Evolutionary conservation across 2,329 filamentous ascomycete species (phyloP), one percentile per base, ranked within the genome.

Genomic region (Fusarium sp.): DNA sequence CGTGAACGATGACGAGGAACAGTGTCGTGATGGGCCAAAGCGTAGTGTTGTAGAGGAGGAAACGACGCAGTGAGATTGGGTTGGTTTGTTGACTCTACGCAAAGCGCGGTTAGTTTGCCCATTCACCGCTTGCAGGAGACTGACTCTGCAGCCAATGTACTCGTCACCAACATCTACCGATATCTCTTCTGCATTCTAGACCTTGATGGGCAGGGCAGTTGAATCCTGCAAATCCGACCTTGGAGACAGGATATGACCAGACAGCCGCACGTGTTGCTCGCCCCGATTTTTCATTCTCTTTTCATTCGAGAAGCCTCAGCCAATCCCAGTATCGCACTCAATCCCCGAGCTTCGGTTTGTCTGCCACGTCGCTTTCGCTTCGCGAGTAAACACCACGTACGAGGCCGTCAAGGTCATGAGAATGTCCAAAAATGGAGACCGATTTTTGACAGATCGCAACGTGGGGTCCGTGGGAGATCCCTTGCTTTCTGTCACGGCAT

Each of bases 391-490:
- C 49, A 46, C 46, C 50, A 64, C 58, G 53, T 60, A 69, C 35
- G 33, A 55, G 44, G 46, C 23, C 30, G 38, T 20, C 27, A 37
- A 37, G n/a, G 56, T 66, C 68, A 63, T 37, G 50, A 42, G 49
- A 61, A 65, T 63, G 42, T 20, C 44, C 52, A 62, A 32, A 64
- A 52, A 63, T 54, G 56, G 69, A 60, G 48, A 66, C 62, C 48
- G 53, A 62, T 48, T 14, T 14, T 54, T 40, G 30, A 41, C 40
- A 70, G 35, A 60, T 70, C 48, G 23, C 44, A 46, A 58, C 73
- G 73, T 72, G 73, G 68, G 68, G 73, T 75, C 52, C 56, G 65
- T 52, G 60, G 41, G 42, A 55, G 38, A 53, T 37, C 6, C 14
- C 5, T 37, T 20, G 42, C 18, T 30, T n/a, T 37, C 12, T 10